Base-by-base conservation (phyloP, 2,329 filamentous ascomycete species). In the Cytospora paraplurivora region DNA sequence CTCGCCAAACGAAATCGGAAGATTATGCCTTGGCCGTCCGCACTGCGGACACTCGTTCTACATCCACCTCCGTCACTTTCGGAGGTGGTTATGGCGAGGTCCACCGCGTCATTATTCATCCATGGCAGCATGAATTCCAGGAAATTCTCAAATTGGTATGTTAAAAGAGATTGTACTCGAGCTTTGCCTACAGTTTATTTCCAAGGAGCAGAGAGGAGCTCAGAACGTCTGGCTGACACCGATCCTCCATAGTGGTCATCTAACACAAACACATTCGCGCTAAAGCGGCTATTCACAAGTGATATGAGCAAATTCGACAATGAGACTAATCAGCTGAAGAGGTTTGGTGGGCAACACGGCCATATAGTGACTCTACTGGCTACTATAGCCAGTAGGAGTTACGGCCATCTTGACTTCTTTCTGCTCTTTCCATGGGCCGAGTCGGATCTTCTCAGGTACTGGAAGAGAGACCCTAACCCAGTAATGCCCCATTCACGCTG, bases 361-460 rank as follows among this genome's bases (percentile, higher is more conserved):
- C 66, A 68, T 47, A 56, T 70, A 4, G 66, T 69, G n/a, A 61
- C 62, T 3, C 67, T 70, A 6, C 61, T 69, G n/a, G 59, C 51
- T 19, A 68, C 68, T 0, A 68, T 67, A 53, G 61, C 68, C 19
- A 55, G 60, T 7, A 21, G 51, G 4, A n/a, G 21, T 0, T 8
- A 15, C 7, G 13, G 21, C 11, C 21, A 13, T 1, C 3, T 13
- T 7, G 7, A 49, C 2, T 68, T 50, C 34, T 62, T 59, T n/a
- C 49, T 69, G 12, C 50, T 70, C 32, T 70, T 70, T 56, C 64
- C 64, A 2, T 67, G 65, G 62, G 69, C 69, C 10, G 53, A 67
- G 10, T 38, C 41, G 37, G 63, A 68, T 49, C 56, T 70, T 1
- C 38, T 41, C 3, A n/a, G 34, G 7, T 68, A 63, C 53, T 67